Conservation (phyloP, 208 protist species). For the Naegleria fowleri region DNA sequence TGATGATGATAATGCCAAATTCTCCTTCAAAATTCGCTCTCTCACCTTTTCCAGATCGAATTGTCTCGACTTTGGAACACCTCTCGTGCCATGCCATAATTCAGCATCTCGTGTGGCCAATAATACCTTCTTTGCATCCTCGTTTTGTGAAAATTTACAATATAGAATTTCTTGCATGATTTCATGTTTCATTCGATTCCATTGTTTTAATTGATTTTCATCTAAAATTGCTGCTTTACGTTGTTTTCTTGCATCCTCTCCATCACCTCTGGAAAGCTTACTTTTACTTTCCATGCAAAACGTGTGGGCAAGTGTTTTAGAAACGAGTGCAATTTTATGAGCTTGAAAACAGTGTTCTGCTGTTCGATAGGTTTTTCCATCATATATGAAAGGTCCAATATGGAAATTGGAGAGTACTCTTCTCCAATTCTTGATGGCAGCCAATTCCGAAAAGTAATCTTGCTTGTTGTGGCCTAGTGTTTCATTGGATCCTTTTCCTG, state of each 20-base stretch:
- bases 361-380: background rate
- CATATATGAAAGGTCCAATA: background rate
- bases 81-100: background rate
- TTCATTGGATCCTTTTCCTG: constrained; percentile 1
- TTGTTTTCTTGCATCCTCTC: background rate
- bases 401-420: background rate
- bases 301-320: background rate
- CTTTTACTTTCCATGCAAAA: background rate
- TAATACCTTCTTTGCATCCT: background rate
- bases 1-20: no score
- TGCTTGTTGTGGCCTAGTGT: background rate
- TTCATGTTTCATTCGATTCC: background rate
- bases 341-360: background rate
- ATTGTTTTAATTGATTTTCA: background rate
- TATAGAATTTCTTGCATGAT: background rate
- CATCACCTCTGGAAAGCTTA: background rate
- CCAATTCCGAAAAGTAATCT: background rate
- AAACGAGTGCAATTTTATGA: background rate
- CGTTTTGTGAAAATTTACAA: background rate
- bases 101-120: background rate
- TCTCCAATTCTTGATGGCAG: background rate
- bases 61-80: background rate
- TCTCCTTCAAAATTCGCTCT: background rate
- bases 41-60: background rate
- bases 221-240: background rate